Evolutionary conservation across 139 green algal species (phyloP), one percentile per base, ranked within the genome.

Genomic region (Nannochloris sp.): DNA sequence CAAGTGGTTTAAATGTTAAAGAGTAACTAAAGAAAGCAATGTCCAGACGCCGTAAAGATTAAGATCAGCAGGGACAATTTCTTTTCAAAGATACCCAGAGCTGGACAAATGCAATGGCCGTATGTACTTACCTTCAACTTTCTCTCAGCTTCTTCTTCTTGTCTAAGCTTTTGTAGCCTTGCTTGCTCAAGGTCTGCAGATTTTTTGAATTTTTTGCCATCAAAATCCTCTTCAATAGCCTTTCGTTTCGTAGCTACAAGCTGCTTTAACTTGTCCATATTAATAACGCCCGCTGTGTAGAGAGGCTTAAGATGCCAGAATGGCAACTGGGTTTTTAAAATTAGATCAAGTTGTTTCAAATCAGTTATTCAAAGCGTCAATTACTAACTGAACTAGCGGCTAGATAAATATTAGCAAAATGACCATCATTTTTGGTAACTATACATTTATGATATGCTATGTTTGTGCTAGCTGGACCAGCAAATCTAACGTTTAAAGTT

Each of bases 201-300:
- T 51, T 76, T 80, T 7, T 75, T 46, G 47, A 65, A 80, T 46
- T 80, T 86, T 9, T 74, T 71, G 15, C 73, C 76, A 1, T 61
- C 39, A 46, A 77, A 80, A 38, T 78, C 72, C 12, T 61, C 42
- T 36, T 69, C 56, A 5, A 57, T 57, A 3, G 56, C 56, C 54
- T 76, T 81, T 4, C 71, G 60, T 65, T 84, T 84, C 6, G 69
- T 63, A 0, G 54, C 67, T 2, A 85, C 12, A 13, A 77, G 38
- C 23, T 44, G 58, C 15, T 74, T 75, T 31, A 85, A 59, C 12
- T 45, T 61, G 48, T 78, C 71, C 71, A 78, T 78, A 9, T 14
- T 65, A n/a, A n/a, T n/a, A n/a, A n/a, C n/a, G n/a, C n/a, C n/a
- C n/a, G n/a, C n/a, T n/a, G n/a, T 51, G 19, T 51, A 19, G 42